A percentile compares a stretch with the other conserved stretches of the same genome.
Evolutionary conservation across 768 basidiomycete genomes (phyloP).

Genomic region (Tubosaeta brunneosetosa): DNA sequence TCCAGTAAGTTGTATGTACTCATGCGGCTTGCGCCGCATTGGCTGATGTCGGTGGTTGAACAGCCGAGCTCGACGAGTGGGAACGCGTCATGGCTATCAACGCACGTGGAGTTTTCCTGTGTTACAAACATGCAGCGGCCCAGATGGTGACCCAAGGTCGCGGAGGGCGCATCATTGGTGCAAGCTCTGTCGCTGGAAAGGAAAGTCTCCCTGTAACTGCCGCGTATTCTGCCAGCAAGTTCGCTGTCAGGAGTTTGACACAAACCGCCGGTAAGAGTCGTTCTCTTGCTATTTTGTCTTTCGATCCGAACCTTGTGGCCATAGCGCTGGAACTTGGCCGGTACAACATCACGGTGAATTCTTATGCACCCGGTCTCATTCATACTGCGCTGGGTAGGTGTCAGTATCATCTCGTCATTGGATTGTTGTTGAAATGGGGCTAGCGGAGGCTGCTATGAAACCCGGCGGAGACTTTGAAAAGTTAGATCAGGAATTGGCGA

Average conservation of each 20-base stretch:
- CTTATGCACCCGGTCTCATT: no score
- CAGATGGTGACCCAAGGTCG: conserved; percentile 54
- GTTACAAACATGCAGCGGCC: conserved; percentile 60
- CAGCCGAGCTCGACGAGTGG: conserved; percentile 30
- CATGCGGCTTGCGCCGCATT: not conserved
- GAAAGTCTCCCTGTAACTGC: not conserved
- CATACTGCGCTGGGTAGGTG: no score
- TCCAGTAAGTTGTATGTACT: conserved; percentile 4
- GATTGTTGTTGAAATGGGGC: no score
- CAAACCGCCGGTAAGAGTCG: conserved; percentile 33
- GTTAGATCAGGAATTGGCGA: no score
- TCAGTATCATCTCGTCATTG: no score
- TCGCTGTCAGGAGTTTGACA: conserved; percentile 38
- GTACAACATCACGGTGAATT: no score
- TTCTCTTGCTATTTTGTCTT: not conserved
- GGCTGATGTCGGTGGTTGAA: not conserved
- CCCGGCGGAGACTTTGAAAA: no score
- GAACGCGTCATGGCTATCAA: conserved; percentile 47
- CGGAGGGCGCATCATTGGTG: conserved; percentile 55
- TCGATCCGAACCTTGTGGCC: not conserved
- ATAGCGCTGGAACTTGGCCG: conserved; percentile 21
- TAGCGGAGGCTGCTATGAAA: no score
- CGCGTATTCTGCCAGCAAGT: conserved; percentile 37
- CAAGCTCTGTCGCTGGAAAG: conserved; percentile 16
- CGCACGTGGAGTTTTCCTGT: conserved; percentile 53